Conservation (phyloP, 805 yeast genomes). For the Candida insectorum region DNA sequence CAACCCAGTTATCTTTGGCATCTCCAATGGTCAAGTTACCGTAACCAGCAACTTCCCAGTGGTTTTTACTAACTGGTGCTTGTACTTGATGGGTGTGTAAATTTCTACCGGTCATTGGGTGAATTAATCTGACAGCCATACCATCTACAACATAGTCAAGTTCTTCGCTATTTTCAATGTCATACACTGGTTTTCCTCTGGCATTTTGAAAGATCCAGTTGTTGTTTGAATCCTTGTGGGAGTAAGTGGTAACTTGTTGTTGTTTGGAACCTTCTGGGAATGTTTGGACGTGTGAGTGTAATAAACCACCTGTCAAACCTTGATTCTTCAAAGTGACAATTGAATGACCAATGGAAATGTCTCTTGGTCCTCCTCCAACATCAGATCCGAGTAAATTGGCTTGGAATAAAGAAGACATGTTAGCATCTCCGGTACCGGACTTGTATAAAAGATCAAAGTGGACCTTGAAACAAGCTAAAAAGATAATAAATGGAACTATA, state of each 20-base stretch:
- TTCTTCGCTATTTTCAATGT: constrained; percentile 26
- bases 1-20: constrained; percentile 70
- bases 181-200: constrained; percentile 34
- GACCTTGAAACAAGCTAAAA: constrained; percentile 64
- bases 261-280: constrained; percentile 47
- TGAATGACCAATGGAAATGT: constrained; percentile 53
- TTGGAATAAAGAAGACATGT: constrained; percentile 78
- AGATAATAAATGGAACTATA: constrained; percentile 58
- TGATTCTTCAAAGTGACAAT: constrained; percentile 38
- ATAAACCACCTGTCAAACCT: constrained; percentile 43
- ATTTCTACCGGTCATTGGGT: constrained; percentile 59
- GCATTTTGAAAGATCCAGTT: constrained; percentile 48
- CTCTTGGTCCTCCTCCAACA: constrained; percentile 65
- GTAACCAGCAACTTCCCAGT: constrained; percentile 69
- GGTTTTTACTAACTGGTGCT: constrained; percentile 56
- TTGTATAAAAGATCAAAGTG: constrained; percentile 72
- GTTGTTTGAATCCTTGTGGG: constrained; percentile 45
- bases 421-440: constrained; percentile 79
- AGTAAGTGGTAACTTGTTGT: constrained; percentile 46
- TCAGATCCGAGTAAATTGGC: constrained; percentile 68
- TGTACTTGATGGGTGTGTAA: constrained; percentile 68
- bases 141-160: constrained; percentile 52
- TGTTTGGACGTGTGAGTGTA: constrained; percentile 45
- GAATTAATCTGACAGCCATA: constrained; percentile 58
- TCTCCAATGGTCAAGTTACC: constrained; percentile 68